Base-by-base conservation (phyloP, 139 green algal species). In the Zygnema cylindricum region DNA sequence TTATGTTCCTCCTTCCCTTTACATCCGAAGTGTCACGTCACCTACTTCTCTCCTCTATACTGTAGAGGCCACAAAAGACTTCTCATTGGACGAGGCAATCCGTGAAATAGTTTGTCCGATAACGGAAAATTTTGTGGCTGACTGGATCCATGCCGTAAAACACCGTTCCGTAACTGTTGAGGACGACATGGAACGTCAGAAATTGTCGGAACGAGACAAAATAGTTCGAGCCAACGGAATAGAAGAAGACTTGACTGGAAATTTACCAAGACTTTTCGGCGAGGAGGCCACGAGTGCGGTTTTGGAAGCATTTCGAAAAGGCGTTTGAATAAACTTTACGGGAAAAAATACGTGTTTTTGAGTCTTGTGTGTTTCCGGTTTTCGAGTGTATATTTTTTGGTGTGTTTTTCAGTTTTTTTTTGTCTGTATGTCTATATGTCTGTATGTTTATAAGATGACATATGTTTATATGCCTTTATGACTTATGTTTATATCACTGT, bases 261-360 rank as follows among this genome's bases (percentile, higher is more conserved):
- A 84, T 33, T 33, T 84, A 33, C 77, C 77, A 35, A 49, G 77
- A 7, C 33, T 84, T 36, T 84, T 84, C 7, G 77, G 77, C 2
- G 41, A 84, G 25, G 21, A 39, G 38, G 11, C 76, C 11, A 42
- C 77, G 33, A 33, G 25, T 43, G 41, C 41, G 22, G 77, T 84
- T 3, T 3, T 84, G 77, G 38, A 84, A 2, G 77, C 77, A 36
- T 39, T 84, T 33, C 16, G 77, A 33, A 84, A 79, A 63, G 49
- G 49, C 7, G 49, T 63, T 16, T 63, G 16, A 63, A n/a, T n/a
- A n/a, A n/a, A n/a, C n/a, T n/a, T n/a, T n/a, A n/a, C n/a, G n/a
- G n/a, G n/a, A n/a, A n/a, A n/a, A n/a, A n/a, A n/a, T n/a, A n/a
- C n/a, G n/a, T n/a, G n/a, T n/a, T n/a, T n/a, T n/a, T n/a, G n/a